Base-by-base conservation (phyloP, 2,329 filamentous ascomycete genomes). In the Thelonectria olida region DNA sequence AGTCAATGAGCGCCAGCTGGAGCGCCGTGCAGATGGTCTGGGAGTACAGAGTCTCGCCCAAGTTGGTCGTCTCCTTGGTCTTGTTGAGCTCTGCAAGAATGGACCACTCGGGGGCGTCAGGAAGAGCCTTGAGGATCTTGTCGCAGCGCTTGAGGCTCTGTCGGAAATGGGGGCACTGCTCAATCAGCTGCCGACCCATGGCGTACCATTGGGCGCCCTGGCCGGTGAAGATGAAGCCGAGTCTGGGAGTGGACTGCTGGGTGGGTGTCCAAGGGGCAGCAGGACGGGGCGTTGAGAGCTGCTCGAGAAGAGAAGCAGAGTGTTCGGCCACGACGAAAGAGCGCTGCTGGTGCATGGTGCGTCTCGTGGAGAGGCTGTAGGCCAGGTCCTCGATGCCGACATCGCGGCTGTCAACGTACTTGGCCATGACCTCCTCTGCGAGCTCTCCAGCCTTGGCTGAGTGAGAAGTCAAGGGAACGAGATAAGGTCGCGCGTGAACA, bases 11-110 rank as follows among this genome's bases (percentile, higher is more conserved):
- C 2, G 75, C 72, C 5, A 82, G 64, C 61, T 82, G 80, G 2
- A 82, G 54, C 0, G 78, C 79, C 1, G 77, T 80, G 57, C 74
- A 78, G 7, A 75, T 67, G 7, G 78, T 74, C 55, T 79, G 76
- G 13, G 75, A 76, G 41, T 77, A 68, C 3, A 72, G 61, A 0
- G 75, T 66, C 38, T 69, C 51, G 25, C 50, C 53, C 1, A 74
- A 34, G 8, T 54, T 59, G 19, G 58, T 62, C 2, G 62, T 63
- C 20, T 68, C 71, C 23, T 74, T 65, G 20, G 75, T 74, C 65
- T 76, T 72, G 22, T 51, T 61, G 34, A 77, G 74, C 48, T 76
- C 76, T 58, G 28, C 65, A 59, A 65, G n/a, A 23, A 77, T 71
- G 10, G 75, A 74, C 34, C 74, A 72, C 7, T 60, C 56, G 10